A percentile compares a stretch with the other conserved stretches of the same genome.
These are phyloP conservation scores for Agroathelia rolfsii DNA, from an alignment of 1,284 basidiomycete genomes.

Conservation along the genomic window DNA sequence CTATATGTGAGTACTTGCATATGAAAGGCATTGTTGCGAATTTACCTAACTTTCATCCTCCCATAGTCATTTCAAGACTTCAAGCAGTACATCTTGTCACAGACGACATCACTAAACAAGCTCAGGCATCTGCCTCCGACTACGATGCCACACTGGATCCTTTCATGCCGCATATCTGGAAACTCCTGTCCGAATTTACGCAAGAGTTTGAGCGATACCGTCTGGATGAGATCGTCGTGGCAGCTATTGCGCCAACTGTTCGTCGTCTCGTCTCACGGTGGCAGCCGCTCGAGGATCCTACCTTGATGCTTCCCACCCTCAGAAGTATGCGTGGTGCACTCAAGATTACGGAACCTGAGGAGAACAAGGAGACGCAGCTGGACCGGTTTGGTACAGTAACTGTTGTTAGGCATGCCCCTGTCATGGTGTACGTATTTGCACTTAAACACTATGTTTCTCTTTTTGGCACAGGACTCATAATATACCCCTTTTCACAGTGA, in stretches of 20 bases:
- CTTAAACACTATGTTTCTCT: too few relatives aligned
- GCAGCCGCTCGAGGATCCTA: slow-evolving; percentile 65
- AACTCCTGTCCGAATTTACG: slow-evolving; percentile 61
- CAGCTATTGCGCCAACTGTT: slow-evolving; percentile 76
- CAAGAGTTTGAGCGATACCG: slow-evolving; percentile 73
- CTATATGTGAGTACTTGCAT: slow-evolving; percentile 45
- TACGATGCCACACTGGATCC: slow-evolving; percentile 64
- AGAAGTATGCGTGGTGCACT: slow-evolving; percentile 61
- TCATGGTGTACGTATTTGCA: too few relatives aligned
- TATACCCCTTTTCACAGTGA: slow-evolving; percentile 27
- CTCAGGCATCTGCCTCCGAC: slow-evolving; percentile 49
- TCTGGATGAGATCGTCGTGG: slow-evolving; percentile 88
- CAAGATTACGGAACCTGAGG: slow-evolving; percentile 39
- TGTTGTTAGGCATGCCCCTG: too few relatives aligned
- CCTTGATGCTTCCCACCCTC: slow-evolving; percentile 53
- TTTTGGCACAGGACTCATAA: slow-evolving; percentile 1
- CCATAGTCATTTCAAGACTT: slow-evolving; percentile 70
- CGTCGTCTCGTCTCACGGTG: slow-evolving; percentile 58
- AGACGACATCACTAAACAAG: slow-evolving; percentile 54
- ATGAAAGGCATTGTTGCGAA: too few relatives aligned
- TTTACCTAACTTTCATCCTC: slow-evolving; percentile 12
- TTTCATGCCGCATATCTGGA: slow-evolving; percentile 64
- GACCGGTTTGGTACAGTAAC: slow-evolving; percentile 46
- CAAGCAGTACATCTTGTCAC: slow-evolving; percentile 68
- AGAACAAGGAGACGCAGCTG: slow-evolving; percentile 35